Evolutionary conservation across 2,329 filamentous ascomycete genomes (phyloP).

Genomic region (Chalaropsis thielavioides): DNA sequence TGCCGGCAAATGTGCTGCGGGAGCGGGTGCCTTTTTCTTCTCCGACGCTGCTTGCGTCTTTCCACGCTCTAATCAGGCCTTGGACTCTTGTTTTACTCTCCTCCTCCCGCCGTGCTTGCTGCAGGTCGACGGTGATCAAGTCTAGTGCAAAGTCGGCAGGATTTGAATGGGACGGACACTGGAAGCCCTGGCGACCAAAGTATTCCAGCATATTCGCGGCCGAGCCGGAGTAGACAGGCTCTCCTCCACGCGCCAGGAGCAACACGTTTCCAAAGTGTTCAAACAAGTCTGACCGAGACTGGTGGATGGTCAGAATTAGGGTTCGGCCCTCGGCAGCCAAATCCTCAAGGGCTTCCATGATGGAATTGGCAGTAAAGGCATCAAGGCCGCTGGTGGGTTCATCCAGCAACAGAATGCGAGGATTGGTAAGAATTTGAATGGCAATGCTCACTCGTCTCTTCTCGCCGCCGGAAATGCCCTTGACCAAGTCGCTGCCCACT

Average conservation of each 20-base stretch:
- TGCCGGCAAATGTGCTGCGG: not conserved
- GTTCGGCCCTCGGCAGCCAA: conserved; percentile 61
- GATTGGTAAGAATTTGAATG: conserved; percentile 62
- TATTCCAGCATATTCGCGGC: conserved; percentile 50
- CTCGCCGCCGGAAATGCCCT: conserved; percentile 68
- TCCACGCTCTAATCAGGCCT: conserved; percentile 47
- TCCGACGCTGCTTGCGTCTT: not conserved
- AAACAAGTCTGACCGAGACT: conserved; percentile 60
- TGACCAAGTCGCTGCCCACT: conserved; percentile 56
- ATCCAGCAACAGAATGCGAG: conserved; percentile 56
- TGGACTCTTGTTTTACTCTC: conserved; percentile 49
- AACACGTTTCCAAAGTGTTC: conserved; percentile 56
- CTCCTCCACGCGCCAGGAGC: conserved; percentile 54
- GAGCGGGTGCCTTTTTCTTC: not conserved
- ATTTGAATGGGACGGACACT: conserved; percentile 56
- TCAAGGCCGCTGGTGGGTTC: conserved; percentile 66
- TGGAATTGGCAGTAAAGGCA: conserved; percentile 63
- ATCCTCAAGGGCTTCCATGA: conserved; percentile 57
- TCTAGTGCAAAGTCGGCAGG: conserved; percentile 67
- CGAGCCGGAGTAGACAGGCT: conserved; percentile 51
- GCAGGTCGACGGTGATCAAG: conserved; percentile 60
- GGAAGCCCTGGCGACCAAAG: conserved; percentile 44
- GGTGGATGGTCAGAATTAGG: conserved; percentile 63
- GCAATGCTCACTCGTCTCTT: conserved; percentile 66
- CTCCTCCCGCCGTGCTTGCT: conserved; percentile 47